Conservation (phyloP, 2,329 filamentous ascomycete species). For the Aspergillus bombycis region DNA sequence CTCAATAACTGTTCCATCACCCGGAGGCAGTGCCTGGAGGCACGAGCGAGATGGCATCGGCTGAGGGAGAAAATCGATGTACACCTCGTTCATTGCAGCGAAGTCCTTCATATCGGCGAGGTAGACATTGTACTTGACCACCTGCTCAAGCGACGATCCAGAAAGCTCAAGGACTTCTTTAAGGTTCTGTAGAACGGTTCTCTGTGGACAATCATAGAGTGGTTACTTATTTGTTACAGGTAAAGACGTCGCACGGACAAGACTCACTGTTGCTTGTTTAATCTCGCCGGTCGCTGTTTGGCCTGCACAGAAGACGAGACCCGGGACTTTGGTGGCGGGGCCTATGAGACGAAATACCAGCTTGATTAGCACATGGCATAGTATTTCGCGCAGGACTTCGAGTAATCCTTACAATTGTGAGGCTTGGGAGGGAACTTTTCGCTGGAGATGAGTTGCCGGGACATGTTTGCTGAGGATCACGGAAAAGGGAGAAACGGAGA, state of each 20-base stretch:
- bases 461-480: slow-evolving; percentile 36
- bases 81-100: slow-evolving; percentile 68
- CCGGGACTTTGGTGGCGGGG: slow-evolving; percentile 50
- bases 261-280: slow-evolving; percentile 49
- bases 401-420: slow-evolving; percentile 46
- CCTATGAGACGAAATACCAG: slow-evolving; percentile 23
- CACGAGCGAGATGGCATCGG: slow-evolving; percentile 50
- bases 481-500: not conserved
- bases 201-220: slow-evolving; percentile 13
- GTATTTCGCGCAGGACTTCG: accelerated
- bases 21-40: slow-evolving; percentile 45
- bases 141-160: slow-evolving; percentile 60
- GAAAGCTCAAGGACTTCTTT: slow-evolving; percentile 62
- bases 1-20: slow-evolving; percentile 47
- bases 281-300: slow-evolving; percentile 56
- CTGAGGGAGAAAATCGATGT: slow-evolving; percentile 44
- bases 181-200: slow-evolving; percentile 53
- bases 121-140: slow-evolving; percentile 68
- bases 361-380: not conserved
- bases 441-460: slow-evolving; percentile 51
- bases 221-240: not conserved
- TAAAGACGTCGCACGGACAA: not conserved
- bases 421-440: slow-evolving; percentile 53
- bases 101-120: slow-evolving; percentile 67
- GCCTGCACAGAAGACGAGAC: slow-evolving; percentile 52